phyloP scores from a whole-genome alignment of 176 grass and related monocot genomes.

The Puccinellia tenuiflora region DNA sequence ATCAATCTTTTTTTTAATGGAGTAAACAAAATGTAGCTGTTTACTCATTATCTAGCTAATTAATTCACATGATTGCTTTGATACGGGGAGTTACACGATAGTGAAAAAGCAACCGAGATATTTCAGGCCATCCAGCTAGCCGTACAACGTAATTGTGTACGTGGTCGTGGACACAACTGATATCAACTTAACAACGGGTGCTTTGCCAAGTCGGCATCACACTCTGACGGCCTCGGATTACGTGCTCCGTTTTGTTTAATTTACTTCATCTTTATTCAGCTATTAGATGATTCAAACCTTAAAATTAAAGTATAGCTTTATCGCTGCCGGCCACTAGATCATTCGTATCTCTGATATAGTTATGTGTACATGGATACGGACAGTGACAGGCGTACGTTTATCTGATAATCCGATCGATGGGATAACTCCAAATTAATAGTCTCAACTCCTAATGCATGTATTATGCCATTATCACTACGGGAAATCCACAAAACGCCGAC shows the following conservation, averaged over 20 bases:
- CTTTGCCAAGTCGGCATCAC: background rate
- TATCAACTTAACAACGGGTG: background rate
- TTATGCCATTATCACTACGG: too few species aligned
- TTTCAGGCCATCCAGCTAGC: background rate
- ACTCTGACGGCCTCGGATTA: background rate
- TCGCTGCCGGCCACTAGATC: background rate
- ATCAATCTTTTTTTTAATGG: too few species aligned
- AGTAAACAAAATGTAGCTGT: too few species aligned
- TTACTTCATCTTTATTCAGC: background rate
- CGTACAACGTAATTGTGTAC: background rate
- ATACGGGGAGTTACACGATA: background rate
- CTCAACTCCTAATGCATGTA: too few species aligned
- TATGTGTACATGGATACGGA: background rate
- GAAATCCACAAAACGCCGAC: too few species aligned
- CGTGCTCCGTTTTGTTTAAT: background rate
- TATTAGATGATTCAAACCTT: background rate
- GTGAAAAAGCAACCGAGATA: background rate
- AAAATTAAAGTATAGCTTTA: background rate
- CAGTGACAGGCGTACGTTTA: background rate
- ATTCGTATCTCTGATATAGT: background rate
- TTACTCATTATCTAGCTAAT: background rate
- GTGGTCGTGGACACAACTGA: background rate
- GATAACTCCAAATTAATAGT: background rate
- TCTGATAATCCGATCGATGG: background rate
- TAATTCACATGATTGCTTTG: background rate